Base-by-base conservation (phyloP, 1,284 basidiomycete genomes). In the Papiliotrema fonsecae region DNA sequence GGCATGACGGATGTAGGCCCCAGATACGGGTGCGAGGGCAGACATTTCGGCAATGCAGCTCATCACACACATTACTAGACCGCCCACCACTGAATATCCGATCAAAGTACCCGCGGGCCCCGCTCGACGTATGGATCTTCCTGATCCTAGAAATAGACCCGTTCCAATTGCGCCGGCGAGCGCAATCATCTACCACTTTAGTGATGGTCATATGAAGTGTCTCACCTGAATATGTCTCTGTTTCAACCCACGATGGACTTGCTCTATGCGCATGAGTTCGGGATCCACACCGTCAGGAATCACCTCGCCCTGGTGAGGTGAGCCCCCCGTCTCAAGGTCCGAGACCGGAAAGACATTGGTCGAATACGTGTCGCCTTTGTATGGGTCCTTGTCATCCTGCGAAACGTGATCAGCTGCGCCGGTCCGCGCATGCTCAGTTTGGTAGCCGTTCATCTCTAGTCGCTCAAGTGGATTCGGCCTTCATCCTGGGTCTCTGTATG, bases 1-100 rank as follows among this genome's bases (percentile, higher is more conserved):
- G 21, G 50, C 39, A 19, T 36, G 51, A 24, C 50, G 52, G 13
- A 38, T 16, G 48, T 70, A 74, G 34, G 70, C 68, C 34, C 74
- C 74, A 25, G 69, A 61, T 50, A 65, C 61, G 5, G 65, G 58
- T 21, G 60, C 61, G 16, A 60, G 46, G 3, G 58, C 55, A 2
- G 55, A 50, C 45, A 77, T 69, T 53, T 77, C 75, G 16, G 75
- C 76, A n/a, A 78, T 65, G 7, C 68, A 73, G 24, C 75, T 62
- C 66, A 73, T 43, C 31, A 49, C 67, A 69, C 45, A 75, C 62
- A 63, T 61, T 35, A 47, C 32, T 16, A 47, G 18, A 19, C 38
- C 59, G 26, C 74, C 73, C 55, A 75, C 65, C 38, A 69, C 47
- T 38, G 59, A 43, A 56, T 70, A 75, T 52, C 69, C 69, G 27